Percentiles rank a stretch among this genome's conserved stretches.
Conservation (phyloP, 805 yeast genomes). For the Scheffersomyces spartinae region DNA sequence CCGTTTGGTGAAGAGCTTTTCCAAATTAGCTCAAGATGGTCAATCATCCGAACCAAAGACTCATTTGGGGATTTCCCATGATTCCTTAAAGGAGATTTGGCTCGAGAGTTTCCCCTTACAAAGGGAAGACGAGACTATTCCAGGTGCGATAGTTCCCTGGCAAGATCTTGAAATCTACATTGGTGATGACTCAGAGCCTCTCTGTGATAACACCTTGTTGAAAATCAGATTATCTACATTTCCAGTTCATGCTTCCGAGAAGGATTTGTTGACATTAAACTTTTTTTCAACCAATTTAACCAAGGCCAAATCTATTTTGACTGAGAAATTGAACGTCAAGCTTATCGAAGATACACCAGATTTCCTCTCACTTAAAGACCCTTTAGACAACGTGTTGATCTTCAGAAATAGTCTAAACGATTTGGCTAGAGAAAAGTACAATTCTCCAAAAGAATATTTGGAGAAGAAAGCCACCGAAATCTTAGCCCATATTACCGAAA, state of each 20-base stretch:
- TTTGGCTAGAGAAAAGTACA: slow-evolving; percentile 9
- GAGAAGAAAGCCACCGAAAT: slow-evolving; percentile 13
- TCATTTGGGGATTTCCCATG: slow-evolving; percentile 47
- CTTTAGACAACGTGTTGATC: slow-evolving; percentile 20
- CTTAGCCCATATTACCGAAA: slow-evolving; percentile 5
- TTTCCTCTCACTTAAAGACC: no score
- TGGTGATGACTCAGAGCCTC: slow-evolving; percentile 22
- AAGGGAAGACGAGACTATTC: slow-evolving; percentile 14
- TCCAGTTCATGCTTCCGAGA: slow-evolving; percentile 1
- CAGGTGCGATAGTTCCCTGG: slow-evolving; percentile 29
- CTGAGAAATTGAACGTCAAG: slow-evolving; percentile 5
- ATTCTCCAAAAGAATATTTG: slow-evolving; percentile 17
- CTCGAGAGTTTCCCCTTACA: slow-evolving; percentile 53
- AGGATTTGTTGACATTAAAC: slow-evolving; percentile 5
- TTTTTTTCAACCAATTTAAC: slow-evolving; percentile 22
- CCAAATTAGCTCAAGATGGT: slow-evolving; percentile 35
- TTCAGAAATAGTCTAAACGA: slow-evolving; percentile 15
- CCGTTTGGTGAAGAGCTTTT: slow-evolving; percentile 44
- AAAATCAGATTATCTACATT: slow-evolving; percentile 22
- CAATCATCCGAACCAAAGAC: slow-evolving; percentile 14
- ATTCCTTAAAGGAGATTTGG: slow-evolving; percentile 65
- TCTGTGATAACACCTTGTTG: slow-evolving; percentile 18
- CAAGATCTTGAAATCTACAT: slow-evolving; percentile 27
- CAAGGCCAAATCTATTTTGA: slow-evolving; percentile 10
- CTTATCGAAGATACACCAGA: no score